These are phyloP conservation scores for Leptographium flavum DNA, from an alignment of 2,329 filamentous ascomycete species.

Conservation along the genomic window DNA sequence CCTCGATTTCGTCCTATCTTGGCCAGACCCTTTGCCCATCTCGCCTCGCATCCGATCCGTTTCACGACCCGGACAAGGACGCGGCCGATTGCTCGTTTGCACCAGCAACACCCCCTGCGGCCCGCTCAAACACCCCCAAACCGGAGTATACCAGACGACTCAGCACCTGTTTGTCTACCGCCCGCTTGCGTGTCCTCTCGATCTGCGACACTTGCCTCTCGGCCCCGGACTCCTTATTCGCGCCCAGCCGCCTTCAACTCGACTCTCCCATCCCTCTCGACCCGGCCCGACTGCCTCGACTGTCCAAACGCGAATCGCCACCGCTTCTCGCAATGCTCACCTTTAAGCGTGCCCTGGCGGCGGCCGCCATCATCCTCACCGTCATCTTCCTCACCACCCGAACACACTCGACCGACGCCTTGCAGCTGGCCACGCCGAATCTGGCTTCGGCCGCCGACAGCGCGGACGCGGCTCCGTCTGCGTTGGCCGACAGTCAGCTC, in stretches of 20 bases:
- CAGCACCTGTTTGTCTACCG: not conserved
- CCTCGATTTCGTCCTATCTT: not conserved
- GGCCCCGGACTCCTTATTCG: too few relatives aligned
- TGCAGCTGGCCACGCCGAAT: conserved; percentile 6
- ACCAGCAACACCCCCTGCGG: too few relatives aligned
- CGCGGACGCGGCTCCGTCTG: conserved; percentile 8
- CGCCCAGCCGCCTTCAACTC: too few relatives aligned
- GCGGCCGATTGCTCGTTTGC: not conserved
- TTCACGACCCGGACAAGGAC: not conserved
- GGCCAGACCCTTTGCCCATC: not conserved
- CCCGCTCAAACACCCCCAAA: too few relatives aligned
- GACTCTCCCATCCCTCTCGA: too few relatives aligned
- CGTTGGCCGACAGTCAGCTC: too few relatives aligned
- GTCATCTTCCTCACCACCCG: conserved; percentile 56
- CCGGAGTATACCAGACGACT: not conserved
- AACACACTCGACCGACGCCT: conserved; percentile 30
- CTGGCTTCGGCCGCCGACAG: not conserved
- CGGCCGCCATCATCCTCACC: conserved; percentile 54
- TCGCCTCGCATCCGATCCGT: not conserved
- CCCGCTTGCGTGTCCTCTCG: not conserved
- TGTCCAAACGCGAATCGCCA: not conserved
- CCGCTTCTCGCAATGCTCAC: conserved; percentile 50
- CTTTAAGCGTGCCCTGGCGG: conserved; percentile 59
- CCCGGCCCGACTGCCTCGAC: too few relatives aligned
- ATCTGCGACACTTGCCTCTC: not conserved